Base-by-base conservation (phyloP, 1,284 basidiomycete genomes). In the Sporisorium graminicola region DNA sequence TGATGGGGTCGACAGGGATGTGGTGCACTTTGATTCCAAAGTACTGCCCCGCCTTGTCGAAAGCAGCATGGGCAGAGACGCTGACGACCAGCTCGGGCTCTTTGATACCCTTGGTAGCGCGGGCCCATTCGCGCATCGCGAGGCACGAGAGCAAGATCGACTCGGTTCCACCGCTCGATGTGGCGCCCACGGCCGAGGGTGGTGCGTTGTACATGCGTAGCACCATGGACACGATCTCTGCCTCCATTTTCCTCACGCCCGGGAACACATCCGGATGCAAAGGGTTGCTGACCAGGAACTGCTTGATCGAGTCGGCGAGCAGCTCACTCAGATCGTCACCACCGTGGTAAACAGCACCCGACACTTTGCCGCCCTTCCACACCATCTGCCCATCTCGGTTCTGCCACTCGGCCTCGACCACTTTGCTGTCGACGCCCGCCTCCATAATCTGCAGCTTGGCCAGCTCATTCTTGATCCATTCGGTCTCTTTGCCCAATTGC, bases 231-330 rank as follows among this genome's bases (percentile, higher is more conserved):
- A 99, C 94, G 50, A 98, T 90, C 85, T 98, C 95, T 9, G 95
- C 92, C 85, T 99, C 96, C 96, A 99, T 99, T 87, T 97, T 95
- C 56, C 96, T 90, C 6, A 98, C 88, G 0, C 93, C 92, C 0
- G 96, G 95, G 87, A 99, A 98, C 37, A 97, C 92, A 73, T 97
- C 95, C 0, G 96, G 95, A 82, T 98, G 96, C 2, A 98, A 88
- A 14, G 96, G 95, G 82, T 98, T 98, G 29, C 93, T 80, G n/a
- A 87, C 74, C 9, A 86, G 46, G 65, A 84, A 85, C 22, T 76
- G 65, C 40, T 59, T 64, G 58, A 86, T 75, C 37, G 81, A 65
- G 5, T 74, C 68, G 31, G 76, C 58, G n/a, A 86, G 67, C 29
- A 86, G 57, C 20, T 77, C 75, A 56, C 55, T 74, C 35, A 84